Evolutionary conservation across 2,329 filamentous ascomycete species (phyloP), one percentile per base, ranked within the genome.

Genomic region (Fusarium agapanthi): DNA sequence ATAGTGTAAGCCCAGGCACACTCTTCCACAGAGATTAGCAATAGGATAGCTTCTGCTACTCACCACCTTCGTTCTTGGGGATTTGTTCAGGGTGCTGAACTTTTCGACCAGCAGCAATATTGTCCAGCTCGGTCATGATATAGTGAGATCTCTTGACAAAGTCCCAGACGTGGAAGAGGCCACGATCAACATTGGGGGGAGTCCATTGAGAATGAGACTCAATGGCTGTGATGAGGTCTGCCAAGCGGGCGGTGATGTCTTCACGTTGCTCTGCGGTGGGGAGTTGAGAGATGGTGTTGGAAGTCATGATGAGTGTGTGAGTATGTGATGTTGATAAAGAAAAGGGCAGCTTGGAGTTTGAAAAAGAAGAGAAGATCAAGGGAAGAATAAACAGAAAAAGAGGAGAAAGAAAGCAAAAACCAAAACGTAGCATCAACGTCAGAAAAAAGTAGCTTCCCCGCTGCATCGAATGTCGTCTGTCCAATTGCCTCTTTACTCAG

Each of bases 61-160:
- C 63, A 81, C 79, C 76, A 54, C 70, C 67, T 16, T 74, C 57
- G 26, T 79, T 74, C 50, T 70, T 75, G 30, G 76, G 76, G 41
- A 84, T 81, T 70, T 84, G 81, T 14, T 80, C 76, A 4, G 81
- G 82, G 22, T 81, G 73, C 66, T 76, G 69, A 37, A 83, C 60
- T 20, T 78, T 74, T 51, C 74, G 70, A 20, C 82, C 81, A 30
- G 76, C 76, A 24, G 76, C 75, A 58, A 84, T 80, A 45, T 82
- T 83, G 24, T 84, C 81, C 30, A 85, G 77, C 77, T 84, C 82
- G 12, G 77, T 78, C 70, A 83, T 79, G 76, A 84, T 83, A 68
- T 84, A 84, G 41, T 79, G 74, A n/a, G 81, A 82, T 40, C 82
- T 80, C 64, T 77, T 80, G 50, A 81, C 80, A 71, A 84, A 85